phyloP scores from a whole-genome alignment of 768 basidiomycete genomes.

The Coprinellus micaceus region DNA sequence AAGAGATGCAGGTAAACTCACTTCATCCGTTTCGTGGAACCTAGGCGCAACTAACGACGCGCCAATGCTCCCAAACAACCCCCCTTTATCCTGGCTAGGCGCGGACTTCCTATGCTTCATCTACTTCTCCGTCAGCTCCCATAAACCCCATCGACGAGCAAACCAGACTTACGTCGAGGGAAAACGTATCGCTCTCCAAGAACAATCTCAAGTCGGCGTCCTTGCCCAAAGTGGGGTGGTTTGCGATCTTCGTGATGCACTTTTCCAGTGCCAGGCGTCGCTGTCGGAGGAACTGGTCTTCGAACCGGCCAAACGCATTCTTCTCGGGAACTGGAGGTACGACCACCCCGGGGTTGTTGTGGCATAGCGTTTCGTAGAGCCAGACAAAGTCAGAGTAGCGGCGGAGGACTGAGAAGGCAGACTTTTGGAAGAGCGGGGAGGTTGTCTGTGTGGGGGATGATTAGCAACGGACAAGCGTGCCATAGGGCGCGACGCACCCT shows the following conservation, averaged over 20 bases:
- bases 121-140: conserved; percentile 33
- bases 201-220: conserved; percentile 88
- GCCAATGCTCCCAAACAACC: conserved; percentile 80
- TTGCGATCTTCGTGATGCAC: conserved; percentile 89
- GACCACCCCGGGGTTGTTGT: conserved; percentile 94
- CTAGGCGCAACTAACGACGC: conserved; percentile 74
- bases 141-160: neutral
- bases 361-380: conserved; percentile 84
- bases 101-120: conserved; percentile 87
- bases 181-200: conserved; percentile 89
- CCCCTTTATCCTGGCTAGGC: conserved; percentile 71
- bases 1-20: conserved; percentile 18
- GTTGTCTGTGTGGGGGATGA: conserved; percentile 55
- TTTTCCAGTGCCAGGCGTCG: conserved; percentile 81
- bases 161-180: conserved; percentile 68
- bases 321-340: conserved; percentile 98
- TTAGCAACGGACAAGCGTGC: conserved; percentile 1
- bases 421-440: conserved; percentile 78
- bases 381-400: conserved; percentile 97
- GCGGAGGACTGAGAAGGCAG: conserved; percentile 88
- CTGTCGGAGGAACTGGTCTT: conserved; percentile 86
- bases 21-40: conserved; percentile 88
- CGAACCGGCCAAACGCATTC: conserved; percentile 89
- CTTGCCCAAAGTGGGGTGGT: conserved; percentile 85
- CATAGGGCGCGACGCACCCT: conserved; percentile 43